phyloP scores from a whole-genome alignment of 345 rosid genomes.

The Salix brachista region DNA sequence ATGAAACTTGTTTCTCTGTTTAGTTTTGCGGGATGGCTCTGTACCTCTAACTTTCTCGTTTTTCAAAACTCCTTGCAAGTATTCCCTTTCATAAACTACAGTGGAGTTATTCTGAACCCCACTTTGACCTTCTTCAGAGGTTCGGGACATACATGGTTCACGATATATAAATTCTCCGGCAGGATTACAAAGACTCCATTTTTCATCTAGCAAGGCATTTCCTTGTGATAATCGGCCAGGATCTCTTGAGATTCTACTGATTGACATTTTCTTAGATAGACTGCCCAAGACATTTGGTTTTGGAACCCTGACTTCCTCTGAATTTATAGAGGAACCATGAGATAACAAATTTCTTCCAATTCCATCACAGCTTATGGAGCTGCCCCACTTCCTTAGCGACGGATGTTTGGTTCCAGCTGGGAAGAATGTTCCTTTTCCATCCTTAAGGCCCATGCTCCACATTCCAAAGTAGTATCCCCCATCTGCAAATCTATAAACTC shows the following conservation, averaged over 20 bases:
- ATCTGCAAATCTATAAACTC: slow-evolving; percentile 70
- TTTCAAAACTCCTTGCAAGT: slow-evolving; percentile 82
- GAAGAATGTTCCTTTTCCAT: slow-evolving; percentile 83
- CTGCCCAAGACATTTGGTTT: slow-evolving; percentile 40
- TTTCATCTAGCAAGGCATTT: slow-evolving; percentile 39
- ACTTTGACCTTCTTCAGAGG: slow-evolving; percentile 39
- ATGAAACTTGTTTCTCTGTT: slow-evolving; percentile 39
- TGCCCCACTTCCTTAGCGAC: slow-evolving; percentile 50
- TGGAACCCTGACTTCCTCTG: slow-evolving; percentile 37
- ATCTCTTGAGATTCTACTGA: slow-evolving; percentile 35
- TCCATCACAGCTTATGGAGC: slow-evolving; percentile 46
- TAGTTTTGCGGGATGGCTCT: slow-evolving; percentile 36
- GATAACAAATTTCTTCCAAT: slow-evolving; percentile 39
- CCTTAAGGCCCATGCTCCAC: slow-evolving; percentile 75
- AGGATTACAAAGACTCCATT: slow-evolving; percentile 26
- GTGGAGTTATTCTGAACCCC: slow-evolving; percentile 37
- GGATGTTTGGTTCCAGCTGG: slow-evolving; percentile 78
- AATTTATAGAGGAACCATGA: slow-evolving; percentile 41
- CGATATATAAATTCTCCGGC: slow-evolving; percentile 32
- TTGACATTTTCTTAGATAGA: slow-evolving; percentile 50
- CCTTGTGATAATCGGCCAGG: slow-evolving; percentile 51
- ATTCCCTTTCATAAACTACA: slow-evolving; percentile 72
- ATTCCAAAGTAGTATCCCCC: slow-evolving; percentile 80
- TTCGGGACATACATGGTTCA: slow-evolving; percentile 33
- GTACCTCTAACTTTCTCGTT: slow-evolving; percentile 46